Base-by-base conservation (phyloP, 352 stramenopile genomes). In the Phytophthora boehmeriae region DNA sequence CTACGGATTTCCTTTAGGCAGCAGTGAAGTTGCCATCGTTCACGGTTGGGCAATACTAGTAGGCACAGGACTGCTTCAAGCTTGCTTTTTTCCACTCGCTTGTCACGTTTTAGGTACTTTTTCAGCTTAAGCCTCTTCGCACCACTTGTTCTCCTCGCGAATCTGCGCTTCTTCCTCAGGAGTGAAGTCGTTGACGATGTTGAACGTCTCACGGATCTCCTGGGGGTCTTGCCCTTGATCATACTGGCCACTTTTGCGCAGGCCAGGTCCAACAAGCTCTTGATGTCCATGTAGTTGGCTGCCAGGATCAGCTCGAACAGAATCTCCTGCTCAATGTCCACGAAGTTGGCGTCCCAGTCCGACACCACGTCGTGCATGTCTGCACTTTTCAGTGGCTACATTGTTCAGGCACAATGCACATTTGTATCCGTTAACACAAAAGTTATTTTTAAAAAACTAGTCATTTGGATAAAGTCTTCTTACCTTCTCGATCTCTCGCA, bases 201-300 rank as follows among this genome's bases (percentile, higher is more conserved):
- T 99, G 83, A 99, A 99, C 27, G 95, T 99, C 67, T 98, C 90
- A 41, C 98, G 90, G 78, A 99, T 99, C 79, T 99, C 98, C 78
- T 99, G 97, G 98, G 96, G 10, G 96, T 99, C 86, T 99, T 99
- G 61, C 90, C 91, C 78, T 96, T 98, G 73, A 96, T 96, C 83
- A 96, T 95, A 50, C 83, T 95, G n/a, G 66, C 96, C 16, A 95
- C 94, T 83, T 98, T 99, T 23, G 86, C 88, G 57, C 86, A 93
- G 36, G 84, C 78, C 45, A 95, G 63, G 63, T 99, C 86, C 87
- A 98, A 73, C 54, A 97, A 71, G 51, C 85, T 93, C 82, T 99
- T 99, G 76, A 99, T 99, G 75, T 99, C 98, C 96, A 99, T 99
- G 87, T 99, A 99, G 75, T 99, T 99, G 25, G 98, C 97, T 1